Conservation (phyloP, 1,139 yeast genomes). For the Blastobotrys capitulatus region DNA sequence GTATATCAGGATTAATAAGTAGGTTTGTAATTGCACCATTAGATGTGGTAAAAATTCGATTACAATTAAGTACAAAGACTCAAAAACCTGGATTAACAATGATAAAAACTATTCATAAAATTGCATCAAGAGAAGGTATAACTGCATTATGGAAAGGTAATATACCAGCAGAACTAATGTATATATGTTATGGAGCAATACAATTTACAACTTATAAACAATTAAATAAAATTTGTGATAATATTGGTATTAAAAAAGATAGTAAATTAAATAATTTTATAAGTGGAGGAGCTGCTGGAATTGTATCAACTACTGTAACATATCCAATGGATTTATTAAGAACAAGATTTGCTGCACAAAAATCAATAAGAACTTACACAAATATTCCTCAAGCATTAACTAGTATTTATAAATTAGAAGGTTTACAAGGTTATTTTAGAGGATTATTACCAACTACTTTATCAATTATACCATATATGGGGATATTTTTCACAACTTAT, state of each 20-base stretch:
- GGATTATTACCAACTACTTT: constrained; percentile 61
- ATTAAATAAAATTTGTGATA: constrained; percentile 40
- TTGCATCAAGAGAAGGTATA: constrained; percentile 49
- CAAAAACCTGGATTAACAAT: constrained; percentile 32
- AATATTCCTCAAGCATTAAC: constrained; percentile 43
- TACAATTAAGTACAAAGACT: constrained; percentile 50
- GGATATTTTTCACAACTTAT: constrained; percentile 64
- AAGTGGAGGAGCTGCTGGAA: constrained; percentile 76
- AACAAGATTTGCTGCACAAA: constrained; percentile 62
- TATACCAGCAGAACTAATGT: constrained; percentile 84
- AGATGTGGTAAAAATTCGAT: constrained; percentile 80
- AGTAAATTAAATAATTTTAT: constrained; percentile 41
- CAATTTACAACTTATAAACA: constrained; percentile 74
- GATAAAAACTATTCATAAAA: constrained; percentile 28
- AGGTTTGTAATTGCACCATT: constrained; percentile 76
- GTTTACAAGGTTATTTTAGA: constrained; percentile 52
- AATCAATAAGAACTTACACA: constrained; percentile 36
- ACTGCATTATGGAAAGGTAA: constrained; percentile 89
- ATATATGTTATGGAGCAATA: constrained; percentile 74
- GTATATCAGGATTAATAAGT: constrained; percentile 57
- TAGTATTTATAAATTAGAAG: constrained; percentile 45
- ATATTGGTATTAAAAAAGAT: constrained; percentile 35
- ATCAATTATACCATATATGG: constrained; percentile 62
- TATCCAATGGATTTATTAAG: constrained; percentile 87
- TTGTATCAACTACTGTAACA: constrained; percentile 62